Conservation (phyloP, 306 rosid species). For the Prunus mongolica region DNA sequence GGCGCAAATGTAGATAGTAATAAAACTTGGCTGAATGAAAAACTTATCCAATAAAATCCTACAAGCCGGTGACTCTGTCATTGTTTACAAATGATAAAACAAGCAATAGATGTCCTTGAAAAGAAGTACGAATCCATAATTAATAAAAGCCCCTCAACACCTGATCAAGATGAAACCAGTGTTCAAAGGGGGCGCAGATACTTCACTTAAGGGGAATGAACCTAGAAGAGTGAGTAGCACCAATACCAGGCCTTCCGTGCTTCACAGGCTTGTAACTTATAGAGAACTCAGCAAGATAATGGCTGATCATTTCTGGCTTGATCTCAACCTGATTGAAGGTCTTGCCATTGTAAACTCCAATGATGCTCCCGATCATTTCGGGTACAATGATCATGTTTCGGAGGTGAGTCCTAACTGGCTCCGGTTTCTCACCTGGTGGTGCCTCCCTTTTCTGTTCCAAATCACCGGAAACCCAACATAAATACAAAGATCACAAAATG, state of each 20-base stretch:
- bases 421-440: conserved; percentile 86
- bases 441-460: conserved; percentile 73
- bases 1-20: not conserved
- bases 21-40: not conserved
- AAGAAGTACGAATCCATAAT: conserved; percentile 6
- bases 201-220: conserved; percentile 91
- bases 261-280: conserved; percentile 91
- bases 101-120: not conserved
- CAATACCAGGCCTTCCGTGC: conserved; percentile 98
- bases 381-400: conserved; percentile 84
- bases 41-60: conserved; percentile 1
- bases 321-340: conserved; percentile 86
- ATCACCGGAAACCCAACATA: not conserved
- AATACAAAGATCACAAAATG: not conserved
- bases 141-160: not conserved
- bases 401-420: conserved; percentile 83
- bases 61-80: not conserved
- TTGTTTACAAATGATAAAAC: conserved; percentile 9
- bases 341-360: conserved; percentile 82
- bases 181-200: not conserved
- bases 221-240: conserved; percentile 97
- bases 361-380: conserved; percentile 80
- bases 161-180: not conserved
- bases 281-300: conserved; percentile 85
- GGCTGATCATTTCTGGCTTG: conserved; percentile 85